Conservation (phyloP, 148 eudicot species). For the Camellia granthamiana region DNA sequence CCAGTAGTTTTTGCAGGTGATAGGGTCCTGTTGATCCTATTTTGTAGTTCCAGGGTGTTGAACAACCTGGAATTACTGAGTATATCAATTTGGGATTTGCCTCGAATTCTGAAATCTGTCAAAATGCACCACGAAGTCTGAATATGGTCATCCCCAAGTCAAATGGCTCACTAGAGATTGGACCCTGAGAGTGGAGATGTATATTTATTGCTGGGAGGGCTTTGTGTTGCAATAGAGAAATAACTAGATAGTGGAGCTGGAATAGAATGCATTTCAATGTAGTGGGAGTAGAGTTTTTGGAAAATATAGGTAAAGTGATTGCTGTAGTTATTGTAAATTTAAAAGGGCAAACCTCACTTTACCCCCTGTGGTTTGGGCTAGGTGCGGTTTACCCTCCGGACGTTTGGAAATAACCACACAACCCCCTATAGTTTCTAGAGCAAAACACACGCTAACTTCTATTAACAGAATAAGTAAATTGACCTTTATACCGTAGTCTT, state of each 20-base stretch:
- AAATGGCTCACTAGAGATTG: not conserved
- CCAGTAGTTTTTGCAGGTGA: too few species aligned
- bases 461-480: too few species aligned
- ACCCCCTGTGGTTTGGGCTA: too few species aligned
- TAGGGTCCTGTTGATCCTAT: not conserved
- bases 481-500: too few species aligned
- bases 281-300: not conserved
- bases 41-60: not conserved
- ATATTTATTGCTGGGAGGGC: not conserved
- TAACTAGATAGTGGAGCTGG: not conserved
- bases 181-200: not conserved
- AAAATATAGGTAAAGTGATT: not conserved
- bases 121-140: not conserved
- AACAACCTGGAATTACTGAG: not conserved
- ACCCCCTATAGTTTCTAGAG: too few species aligned
- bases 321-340: not conserved
- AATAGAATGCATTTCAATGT: not conserved
- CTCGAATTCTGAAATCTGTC: not conserved
- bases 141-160: not conserved
- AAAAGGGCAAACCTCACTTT: too few species aligned
- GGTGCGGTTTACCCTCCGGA: too few species aligned
- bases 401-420: too few species aligned
- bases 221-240: not conserved
- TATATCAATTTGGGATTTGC: not conserved
- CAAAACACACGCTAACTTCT: too few species aligned